Base-by-base conservation (phyloP, 495 filamentous ascomycete genomes). In the Penicillium parvum region DNA sequence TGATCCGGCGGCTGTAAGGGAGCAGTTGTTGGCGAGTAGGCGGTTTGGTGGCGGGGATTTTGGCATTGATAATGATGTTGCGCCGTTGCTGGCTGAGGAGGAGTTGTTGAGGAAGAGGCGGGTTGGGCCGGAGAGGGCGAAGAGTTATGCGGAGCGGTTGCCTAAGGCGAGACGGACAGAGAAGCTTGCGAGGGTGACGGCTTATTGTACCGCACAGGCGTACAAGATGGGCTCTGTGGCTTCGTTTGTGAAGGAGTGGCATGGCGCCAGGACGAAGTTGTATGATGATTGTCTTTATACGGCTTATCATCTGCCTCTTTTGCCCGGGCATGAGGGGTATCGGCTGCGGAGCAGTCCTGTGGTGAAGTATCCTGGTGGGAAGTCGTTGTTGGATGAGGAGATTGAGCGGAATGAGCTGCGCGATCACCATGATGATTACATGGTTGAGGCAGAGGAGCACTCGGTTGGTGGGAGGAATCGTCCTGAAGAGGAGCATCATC, bases 231-330 rank as follows among this genome's bases (percentile, higher is more conserved):
- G 84, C 53, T 77, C 82, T 18, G 85, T 88, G 28, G 88, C 88
- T 14, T 78, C 85, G 32, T 99, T 99, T 68, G 75, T 96, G 25
- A 86, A 84, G 58, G 87, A 84, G 32, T 80, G 80, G 57, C 92
- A 99, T 74, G 83, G 84, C n/a, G 94, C 89, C 0, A 80, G 86
- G 67, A 95, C 90, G 28, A 99, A 99, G 63, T 75, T 97, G n/a
- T 99, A 99, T 63, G 94, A 97, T 63, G 94, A 99, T 58, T 97
- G 94, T 57, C 73, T 99, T 14, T 99, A 99, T 55, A 85, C 82
- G 4, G 92, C 91, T 21, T 99, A 97, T 63, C 90, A 97, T 67
- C 69, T 95, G 18, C 92, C 92, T 7, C 62, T 99, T 35, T 68
- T 97, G 36, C 83, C 85, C 5, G 94, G 92, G 0, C 74, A 71